Percentiles rank a stretch among this genome's conserved stretches.
Conservation (phyloP, 495 filamentous ascomycete species). For the Delitschia confertaspora region DNA sequence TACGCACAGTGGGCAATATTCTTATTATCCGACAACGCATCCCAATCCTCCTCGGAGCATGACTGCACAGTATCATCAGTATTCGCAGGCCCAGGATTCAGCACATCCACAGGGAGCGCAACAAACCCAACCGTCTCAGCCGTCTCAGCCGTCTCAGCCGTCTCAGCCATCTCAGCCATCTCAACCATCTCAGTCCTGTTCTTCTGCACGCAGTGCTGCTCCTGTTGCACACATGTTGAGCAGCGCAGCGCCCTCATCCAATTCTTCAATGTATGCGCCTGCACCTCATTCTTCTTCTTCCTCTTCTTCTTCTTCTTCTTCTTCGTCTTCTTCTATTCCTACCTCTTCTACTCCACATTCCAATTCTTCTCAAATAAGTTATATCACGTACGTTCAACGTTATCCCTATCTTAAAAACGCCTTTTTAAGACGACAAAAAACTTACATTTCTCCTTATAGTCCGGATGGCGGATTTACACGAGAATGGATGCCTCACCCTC, state of each 20-base stretch:
- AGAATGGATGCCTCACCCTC: conserved; percentile 25
- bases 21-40: conserved; percentile 11
- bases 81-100: conserved; percentile 7
- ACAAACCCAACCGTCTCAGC: conserved; percentile 13
- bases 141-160: conserved; percentile 3
- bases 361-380: conserved; percentile 23
- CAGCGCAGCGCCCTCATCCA: conserved; percentile 10
- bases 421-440: conserved; percentile 30
- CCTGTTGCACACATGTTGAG: conserved; percentile 23
- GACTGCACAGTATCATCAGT: conserved; percentile 9
- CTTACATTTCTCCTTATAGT: conserved; percentile 33
- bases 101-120: conserved; percentile 1
- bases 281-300: conserved; percentile 10
- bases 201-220: conserved; percentile 13
- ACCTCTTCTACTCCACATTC: conserved; percentile 17
- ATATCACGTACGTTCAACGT: conserved; percentile 31
- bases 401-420: conserved; percentile 36
- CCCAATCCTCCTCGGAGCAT: conserved; percentile 1
- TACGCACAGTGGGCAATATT: conserved; percentile 17
- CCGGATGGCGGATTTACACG: conserved; percentile 28
- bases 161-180: conserved; percentile 2
- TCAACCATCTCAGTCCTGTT: neutral
- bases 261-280: conserved; percentile 25
- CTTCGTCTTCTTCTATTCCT: conserved; percentile 18
- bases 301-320: conserved; percentile 18